These are phyloP conservation scores for Glonium stellatum DNA, from an alignment of 495 filamentous ascomycete species.

Conservation along the genomic window DNA sequence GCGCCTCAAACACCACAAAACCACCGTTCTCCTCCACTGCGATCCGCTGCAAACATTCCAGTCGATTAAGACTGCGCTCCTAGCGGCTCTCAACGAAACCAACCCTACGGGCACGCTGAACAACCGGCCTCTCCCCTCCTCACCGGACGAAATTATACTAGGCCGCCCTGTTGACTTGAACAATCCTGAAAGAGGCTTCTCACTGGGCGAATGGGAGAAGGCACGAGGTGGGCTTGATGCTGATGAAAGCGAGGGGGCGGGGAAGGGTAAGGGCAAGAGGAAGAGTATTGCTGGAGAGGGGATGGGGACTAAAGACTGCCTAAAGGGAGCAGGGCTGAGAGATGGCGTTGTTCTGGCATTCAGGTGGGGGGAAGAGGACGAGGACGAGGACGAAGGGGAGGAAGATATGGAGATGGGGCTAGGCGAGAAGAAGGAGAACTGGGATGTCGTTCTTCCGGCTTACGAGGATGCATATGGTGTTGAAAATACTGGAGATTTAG, in stretches of 20 bases:
- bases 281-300: conserved; percentile 23
- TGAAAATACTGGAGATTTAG: conserved; percentile 18
- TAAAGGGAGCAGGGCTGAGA: conserved; percentile 45
- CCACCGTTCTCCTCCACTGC: conserved; percentile 68
- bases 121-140: conserved; percentile 40
- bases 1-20: conserved; percentile 70
- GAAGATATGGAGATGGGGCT: conserved; percentile 11
- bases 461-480: conserved; percentile 51
- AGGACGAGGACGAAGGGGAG: conserved; percentile 20
- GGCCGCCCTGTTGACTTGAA: conserved; percentile 49
- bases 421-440: conserved; percentile 44
- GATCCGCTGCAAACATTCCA: conserved; percentile 54
- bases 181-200: conserved; percentile 53
- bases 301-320: conserved; percentile 38
- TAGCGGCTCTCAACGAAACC: conserved; percentile 45
- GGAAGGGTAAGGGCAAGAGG: conserved; percentile 29
- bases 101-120: background rate
- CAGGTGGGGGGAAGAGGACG: conserved; percentile 43
- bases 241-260: background rate
- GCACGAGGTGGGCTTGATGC: conserved; percentile 23
- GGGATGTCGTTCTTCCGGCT: conserved; percentile 58
- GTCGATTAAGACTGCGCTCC: conserved; percentile 56
- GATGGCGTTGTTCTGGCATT: conserved; percentile 66
- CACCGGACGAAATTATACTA: conserved; percentile 46
- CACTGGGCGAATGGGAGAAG: conserved; percentile 34